Evolutionary conservation across 495 filamentous ascomycete species (phyloP).

Genomic region (Pseudotulostoma volvatum): DNA sequence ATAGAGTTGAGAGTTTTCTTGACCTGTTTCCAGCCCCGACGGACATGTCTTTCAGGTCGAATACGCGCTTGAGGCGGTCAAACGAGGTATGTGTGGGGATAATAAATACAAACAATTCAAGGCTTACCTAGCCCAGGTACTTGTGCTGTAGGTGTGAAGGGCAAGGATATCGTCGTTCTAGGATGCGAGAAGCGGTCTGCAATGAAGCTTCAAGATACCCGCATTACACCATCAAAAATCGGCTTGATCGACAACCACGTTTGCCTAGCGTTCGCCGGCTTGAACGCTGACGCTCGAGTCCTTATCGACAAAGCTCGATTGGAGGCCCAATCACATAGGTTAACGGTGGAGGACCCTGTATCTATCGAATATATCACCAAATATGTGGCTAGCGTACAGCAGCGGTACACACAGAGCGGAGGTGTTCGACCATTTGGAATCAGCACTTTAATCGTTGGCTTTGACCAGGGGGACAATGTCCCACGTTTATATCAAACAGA

Average conservation of each 20-base stretch:
- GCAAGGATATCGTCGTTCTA: conserved; percentile 80
- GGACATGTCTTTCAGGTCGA: conserved; percentile 99
- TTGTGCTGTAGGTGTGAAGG: conserved; percentile 96
- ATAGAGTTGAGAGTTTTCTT: conserved; percentile 1
- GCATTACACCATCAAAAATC: conserved; percentile 97
- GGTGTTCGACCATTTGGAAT: conserved; percentile 96
- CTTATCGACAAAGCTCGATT: conserved; percentile 92
- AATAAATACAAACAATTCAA: neutral
- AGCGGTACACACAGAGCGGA: conserved; percentile 95
- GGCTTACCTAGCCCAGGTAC: conserved; percentile 42
- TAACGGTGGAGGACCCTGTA: conserved; percentile 96
- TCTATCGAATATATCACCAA: conserved; percentile 99
- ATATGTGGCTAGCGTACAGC: conserved; percentile 92
- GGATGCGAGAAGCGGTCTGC: conserved; percentile 97
- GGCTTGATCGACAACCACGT: conserved; percentile 87
- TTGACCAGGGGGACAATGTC: conserved; percentile 74
- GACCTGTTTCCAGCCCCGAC: conserved; percentile 53
- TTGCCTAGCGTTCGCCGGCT: conserved; percentile 87
- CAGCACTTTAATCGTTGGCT: conserved; percentile 91
- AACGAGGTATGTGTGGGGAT: conserved; percentile 51
- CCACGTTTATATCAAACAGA: conserved; percentile 94
- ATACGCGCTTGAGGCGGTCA: conserved; percentile 97
- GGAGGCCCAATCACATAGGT: conserved; percentile 90
- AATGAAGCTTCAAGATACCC: conserved; percentile 98
- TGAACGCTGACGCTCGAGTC: conserved; percentile 95